Percentiles rank a stretch among this genome's conserved stretches.
These are phyloP conservation scores for Fraxinus sp. DNA, from an alignment of 305 asterid genomes.

Conservation along the genomic window DNA sequence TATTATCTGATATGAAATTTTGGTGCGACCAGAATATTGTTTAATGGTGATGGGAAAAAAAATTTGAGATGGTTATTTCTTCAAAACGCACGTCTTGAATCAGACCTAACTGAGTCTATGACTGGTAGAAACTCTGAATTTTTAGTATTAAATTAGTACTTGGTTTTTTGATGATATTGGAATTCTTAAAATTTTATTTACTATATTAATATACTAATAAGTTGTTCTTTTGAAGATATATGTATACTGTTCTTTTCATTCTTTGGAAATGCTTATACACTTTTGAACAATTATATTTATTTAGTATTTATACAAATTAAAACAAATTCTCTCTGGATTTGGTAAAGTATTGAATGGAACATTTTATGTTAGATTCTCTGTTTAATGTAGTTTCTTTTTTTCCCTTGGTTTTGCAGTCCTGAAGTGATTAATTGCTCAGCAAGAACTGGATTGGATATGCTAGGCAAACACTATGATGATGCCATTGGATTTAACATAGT, in stretches of 20 bases:
- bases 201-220: constrained; percentile 12
- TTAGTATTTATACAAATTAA: background rate
- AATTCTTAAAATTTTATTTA: background rate
- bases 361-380: constrained; percentile 2
- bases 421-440: constrained; percentile 84
- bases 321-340: background rate
- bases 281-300: background rate
- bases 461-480: constrained; percentile 78
- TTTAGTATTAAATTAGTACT: background rate
- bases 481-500: constrained; percentile 82
- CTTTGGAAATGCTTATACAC: background rate
- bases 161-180: background rate
- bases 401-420: constrained; percentile 52
- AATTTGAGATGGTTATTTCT: background rate
- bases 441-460: constrained; percentile 86
- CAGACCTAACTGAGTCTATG: background rate
- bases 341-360: background rate
- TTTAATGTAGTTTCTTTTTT: constrained; percentile 7
- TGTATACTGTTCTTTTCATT: background rate
- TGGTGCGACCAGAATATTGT: background rate
- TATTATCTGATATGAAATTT: background rate
- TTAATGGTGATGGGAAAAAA: background rate
- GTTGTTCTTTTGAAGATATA: background rate
- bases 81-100: background rate
- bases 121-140: background rate